These are phyloP conservation scores for Caloboletus inedulis DNA, from an alignment of 1,284 basidiomycete species.

Conservation along the genomic window DNA sequence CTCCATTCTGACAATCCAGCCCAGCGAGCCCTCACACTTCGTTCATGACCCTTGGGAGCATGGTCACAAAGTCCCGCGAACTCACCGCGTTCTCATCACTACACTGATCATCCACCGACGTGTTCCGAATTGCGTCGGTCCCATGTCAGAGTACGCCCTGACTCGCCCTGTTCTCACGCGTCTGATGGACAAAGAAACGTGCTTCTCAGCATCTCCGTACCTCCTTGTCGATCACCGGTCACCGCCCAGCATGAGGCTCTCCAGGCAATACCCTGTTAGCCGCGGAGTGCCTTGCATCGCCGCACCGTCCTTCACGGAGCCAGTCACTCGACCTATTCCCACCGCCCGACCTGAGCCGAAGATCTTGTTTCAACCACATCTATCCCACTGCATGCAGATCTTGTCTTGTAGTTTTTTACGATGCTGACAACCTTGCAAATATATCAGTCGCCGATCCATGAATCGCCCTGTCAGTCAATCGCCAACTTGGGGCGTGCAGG, in stretches of 20 bases:
- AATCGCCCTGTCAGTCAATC: neutral
- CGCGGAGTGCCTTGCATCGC: neutral
- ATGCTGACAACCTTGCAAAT: neutral
- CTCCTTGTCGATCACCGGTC: conserved; percentile 3
- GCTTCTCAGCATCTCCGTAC: conserved; percentile 12
- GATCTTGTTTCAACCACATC: neutral
- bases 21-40: neutral
- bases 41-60: neutral
- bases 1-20: neutral
- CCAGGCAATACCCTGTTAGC: neutral
- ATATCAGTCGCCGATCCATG: neutral
- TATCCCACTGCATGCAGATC: neutral
- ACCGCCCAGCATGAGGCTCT: neutral
- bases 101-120: neutral
- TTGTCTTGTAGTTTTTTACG: neutral
- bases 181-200: neutral
- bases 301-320: neutral
- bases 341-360: neutral
- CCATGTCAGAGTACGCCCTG: neutral
- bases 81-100: conserved; percentile 5
- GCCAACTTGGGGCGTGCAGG: neutral
- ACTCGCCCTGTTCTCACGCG: conserved; percentile 3
- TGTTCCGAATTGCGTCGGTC: neutral
- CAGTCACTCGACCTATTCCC: neutral
- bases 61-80: conserved; percentile 9